Conservation (phyloP, 345 rosid species). For the Lepidium aucheri region DNA sequence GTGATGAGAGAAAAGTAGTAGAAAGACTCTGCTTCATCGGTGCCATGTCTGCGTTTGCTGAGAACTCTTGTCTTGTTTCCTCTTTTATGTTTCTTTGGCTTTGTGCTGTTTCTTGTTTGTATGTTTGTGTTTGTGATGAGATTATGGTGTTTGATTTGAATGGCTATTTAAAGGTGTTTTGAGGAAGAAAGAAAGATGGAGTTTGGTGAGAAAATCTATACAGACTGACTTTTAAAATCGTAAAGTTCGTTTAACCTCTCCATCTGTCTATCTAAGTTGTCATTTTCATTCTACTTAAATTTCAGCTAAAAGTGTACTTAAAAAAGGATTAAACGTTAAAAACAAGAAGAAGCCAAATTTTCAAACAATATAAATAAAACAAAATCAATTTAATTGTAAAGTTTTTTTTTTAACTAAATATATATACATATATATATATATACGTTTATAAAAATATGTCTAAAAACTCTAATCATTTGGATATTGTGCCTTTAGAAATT, state of each 20-base stretch:
- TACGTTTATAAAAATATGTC: too few relatives aligned
- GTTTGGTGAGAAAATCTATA: background rate
- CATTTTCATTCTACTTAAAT: constrained; percentile 7
- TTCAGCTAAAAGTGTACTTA: too few relatives aligned
- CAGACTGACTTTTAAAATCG: background rate
- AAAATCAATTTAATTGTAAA: background rate
- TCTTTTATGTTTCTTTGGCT: background rate
- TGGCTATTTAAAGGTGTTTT: background rate
- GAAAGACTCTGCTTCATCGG: background rate
- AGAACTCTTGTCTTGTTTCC: too few relatives aligned
- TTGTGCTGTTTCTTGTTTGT: background rate
- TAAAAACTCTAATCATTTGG: background rate
- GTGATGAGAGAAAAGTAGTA: background rate
- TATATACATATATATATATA: background rate
- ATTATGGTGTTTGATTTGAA: background rate
- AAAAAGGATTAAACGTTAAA: background rate
- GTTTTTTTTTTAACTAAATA: too few relatives aligned
- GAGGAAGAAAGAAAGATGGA: background rate
- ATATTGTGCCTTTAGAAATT: background rate
- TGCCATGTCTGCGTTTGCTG: too few relatives aligned
- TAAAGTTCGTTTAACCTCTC: background rate
- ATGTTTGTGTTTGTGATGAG: background rate
- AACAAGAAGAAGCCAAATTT: background rate
- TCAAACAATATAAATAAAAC: background rate
- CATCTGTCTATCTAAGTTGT: background rate